Evolutionary conservation across 116 monocot genomes (phyloP).

Genomic region (Phalaenopsis hybrid): DNA sequence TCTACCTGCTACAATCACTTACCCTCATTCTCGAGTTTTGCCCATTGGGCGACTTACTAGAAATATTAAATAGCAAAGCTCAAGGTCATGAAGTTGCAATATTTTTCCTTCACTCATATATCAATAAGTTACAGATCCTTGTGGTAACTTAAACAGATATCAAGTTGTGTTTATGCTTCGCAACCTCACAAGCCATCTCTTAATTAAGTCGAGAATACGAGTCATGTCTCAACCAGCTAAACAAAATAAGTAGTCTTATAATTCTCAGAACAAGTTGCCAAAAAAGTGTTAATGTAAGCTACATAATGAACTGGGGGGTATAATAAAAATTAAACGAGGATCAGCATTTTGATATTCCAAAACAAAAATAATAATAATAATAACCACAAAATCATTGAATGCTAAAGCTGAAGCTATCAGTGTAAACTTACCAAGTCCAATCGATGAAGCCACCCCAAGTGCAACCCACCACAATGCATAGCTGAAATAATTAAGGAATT

Average conservation of each 20-base stretch:
- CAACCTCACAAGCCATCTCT: neutral
- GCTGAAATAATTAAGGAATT: too few species aligned
- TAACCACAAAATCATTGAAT: constrained; percentile 1
- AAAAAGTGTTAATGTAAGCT: neutral
- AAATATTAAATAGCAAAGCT: too few species aligned
- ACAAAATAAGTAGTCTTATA: neutral
- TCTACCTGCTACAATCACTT: neutral
- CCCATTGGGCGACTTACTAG: too few species aligned
- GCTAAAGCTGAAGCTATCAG: neutral
- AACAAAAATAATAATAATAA: neutral
- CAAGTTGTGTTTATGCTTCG: neutral
- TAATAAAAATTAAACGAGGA: neutral
- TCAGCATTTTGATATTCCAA: neutral
- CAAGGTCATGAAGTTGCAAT: too few species aligned
- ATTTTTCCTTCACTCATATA: too few species aligned
- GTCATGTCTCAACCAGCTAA: neutral
- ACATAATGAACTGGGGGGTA: neutral
- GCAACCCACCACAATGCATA: constrained; percentile 76
- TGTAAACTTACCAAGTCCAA: constrained; percentile 67
- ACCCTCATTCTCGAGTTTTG: too few species aligned
- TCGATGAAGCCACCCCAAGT: constrained; percentile 89
- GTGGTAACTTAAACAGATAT: neutral
- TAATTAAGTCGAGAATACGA: neutral
- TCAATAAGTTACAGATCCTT: too few species aligned
- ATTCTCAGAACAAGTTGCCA: too few species aligned